These are phyloP conservation scores for Axilococcus clingmanii DNA, from an alignment of 139 green algal genomes.

Conservation along the genomic window DNA sequence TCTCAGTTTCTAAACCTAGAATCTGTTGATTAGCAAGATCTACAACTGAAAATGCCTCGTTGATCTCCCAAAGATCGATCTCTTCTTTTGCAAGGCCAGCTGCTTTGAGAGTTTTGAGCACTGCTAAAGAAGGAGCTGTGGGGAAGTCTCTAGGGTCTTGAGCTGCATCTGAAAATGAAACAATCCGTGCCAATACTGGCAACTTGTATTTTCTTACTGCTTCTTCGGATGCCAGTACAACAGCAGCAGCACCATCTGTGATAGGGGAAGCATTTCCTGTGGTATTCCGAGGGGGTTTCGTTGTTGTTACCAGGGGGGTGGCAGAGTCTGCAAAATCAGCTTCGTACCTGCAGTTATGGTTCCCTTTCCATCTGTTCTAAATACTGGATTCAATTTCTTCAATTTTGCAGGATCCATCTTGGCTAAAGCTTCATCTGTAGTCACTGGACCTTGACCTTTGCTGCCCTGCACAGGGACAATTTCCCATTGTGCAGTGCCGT, in stretches of 20 bases:
- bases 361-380: constrained; percentile 38
- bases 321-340: neutral
- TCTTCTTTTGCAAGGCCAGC: constrained; percentile 17
- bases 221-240: constrained; percentile 56
- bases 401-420: constrained; percentile 70
- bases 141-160: constrained; percentile 69
- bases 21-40: constrained; percentile 54
- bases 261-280: constrained; percentile 82
- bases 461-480: constrained; percentile 43
- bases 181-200: constrained; percentile 50
- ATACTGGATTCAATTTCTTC: constrained; percentile 58
- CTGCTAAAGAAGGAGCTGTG: constrained; percentile 63
- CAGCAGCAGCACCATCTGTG: constrained; percentile 75
- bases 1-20: constrained; percentile 30
- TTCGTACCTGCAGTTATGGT: constrained; percentile 51
- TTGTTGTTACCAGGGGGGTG: neutral
- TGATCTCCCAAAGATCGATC: constrained; percentile 78
- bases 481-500: constrained; percentile 42
- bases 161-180: constrained; percentile 58
- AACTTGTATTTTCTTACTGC: constrained; percentile 28
- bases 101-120: constrained; percentile 47
- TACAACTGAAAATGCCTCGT: constrained; percentile 89
- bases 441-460: constrained; percentile 5
- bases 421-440: constrained; percentile 49
- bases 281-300: constrained; percentile 30